Percentiles rank a stretch among this genome's conserved stretches.
phyloP scores from a whole-genome alignment of 345 rosid genomes.

The Kernera saxatilis region DNA sequence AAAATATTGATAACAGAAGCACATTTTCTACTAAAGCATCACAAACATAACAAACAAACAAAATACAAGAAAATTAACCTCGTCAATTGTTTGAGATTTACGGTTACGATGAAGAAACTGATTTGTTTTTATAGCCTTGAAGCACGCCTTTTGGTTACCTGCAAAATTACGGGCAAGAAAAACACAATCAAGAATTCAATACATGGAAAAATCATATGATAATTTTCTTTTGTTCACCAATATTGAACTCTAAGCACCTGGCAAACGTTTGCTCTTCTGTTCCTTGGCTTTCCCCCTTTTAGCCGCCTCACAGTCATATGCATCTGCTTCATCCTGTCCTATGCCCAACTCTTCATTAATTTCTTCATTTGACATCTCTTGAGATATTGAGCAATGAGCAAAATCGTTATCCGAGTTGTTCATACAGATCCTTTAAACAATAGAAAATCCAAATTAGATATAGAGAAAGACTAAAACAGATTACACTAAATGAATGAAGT shows the following conservation, averaged over 20 bases:
- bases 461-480: not conserved
- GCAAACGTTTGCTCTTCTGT: constrained; percentile 36
- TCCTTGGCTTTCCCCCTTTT: constrained; percentile 48
- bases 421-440: constrained; percentile 63
- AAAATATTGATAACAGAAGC: not conserved
- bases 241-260: constrained; percentile 44
- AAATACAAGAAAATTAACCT: constrained; percentile 44
- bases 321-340: constrained; percentile 87
- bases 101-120: constrained; percentile 83
- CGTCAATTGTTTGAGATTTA: constrained; percentile 87
- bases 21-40: not conserved
- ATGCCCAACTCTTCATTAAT: constrained; percentile 90
- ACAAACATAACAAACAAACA: not conserved
- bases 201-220: not conserved
- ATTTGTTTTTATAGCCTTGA: constrained; percentile 61
- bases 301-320: constrained; percentile 44
- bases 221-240: not conserved
- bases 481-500: not conserved
- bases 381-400: constrained; percentile 74
- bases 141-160: constrained; percentile 57
- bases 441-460: constrained; percentile 10
- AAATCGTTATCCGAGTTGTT: constrained; percentile 64
- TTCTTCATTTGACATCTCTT: constrained; percentile 93
- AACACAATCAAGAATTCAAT: constrained; percentile 7
- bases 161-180: constrained; percentile 22